phyloP scores from a whole-genome alignment of 148 eudicot species.

The Pouteria glomerata region DNA sequence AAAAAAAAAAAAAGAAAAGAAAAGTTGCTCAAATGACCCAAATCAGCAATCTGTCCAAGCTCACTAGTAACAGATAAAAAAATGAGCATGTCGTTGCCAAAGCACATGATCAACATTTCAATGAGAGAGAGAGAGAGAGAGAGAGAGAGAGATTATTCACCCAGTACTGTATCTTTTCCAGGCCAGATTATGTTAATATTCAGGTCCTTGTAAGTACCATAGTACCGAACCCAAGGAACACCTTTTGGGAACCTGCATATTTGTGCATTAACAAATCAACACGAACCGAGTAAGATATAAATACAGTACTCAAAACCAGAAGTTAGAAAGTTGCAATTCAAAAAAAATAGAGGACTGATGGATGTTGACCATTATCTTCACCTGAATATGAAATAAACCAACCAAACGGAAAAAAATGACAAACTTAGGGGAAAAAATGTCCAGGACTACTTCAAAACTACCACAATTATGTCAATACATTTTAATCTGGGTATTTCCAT shows the following conservation, averaged over 20 bases:
- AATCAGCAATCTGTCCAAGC: not conserved
- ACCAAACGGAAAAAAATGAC: not conserved
- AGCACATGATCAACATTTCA: not conserved
- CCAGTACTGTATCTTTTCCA: slow-evolving; percentile 75
- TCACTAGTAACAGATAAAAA: not conserved
- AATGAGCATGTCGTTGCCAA: not conserved
- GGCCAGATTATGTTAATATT: slow-evolving; percentile 79
- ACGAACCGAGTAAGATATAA: not conserved
- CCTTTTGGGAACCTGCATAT: slow-evolving; percentile 79
- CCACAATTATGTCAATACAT: not conserved
- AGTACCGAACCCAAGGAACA: slow-evolving; percentile 91
- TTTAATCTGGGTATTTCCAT: not conserved
- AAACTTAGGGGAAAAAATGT: too few relatives aligned
- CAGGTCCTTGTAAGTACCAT: slow-evolving; percentile 74
- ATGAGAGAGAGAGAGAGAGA: not conserved
- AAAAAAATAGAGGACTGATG: not conserved
- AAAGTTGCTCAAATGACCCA: not conserved
- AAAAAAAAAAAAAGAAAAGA: too few relatives aligned
- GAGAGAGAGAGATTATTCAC: slow-evolving; percentile 37
- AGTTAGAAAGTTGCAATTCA: not conserved
- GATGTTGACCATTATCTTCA: not conserved
- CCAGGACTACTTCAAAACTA: not conserved
- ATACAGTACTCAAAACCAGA: not conserved
- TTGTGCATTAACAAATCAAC: not conserved
- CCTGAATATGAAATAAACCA: not conserved